Evolutionary conservation across 768 basidiomycete species (phyloP), one percentile per base, ranked within the genome.

Genomic region (Pisolithus microcarpus): DNA sequence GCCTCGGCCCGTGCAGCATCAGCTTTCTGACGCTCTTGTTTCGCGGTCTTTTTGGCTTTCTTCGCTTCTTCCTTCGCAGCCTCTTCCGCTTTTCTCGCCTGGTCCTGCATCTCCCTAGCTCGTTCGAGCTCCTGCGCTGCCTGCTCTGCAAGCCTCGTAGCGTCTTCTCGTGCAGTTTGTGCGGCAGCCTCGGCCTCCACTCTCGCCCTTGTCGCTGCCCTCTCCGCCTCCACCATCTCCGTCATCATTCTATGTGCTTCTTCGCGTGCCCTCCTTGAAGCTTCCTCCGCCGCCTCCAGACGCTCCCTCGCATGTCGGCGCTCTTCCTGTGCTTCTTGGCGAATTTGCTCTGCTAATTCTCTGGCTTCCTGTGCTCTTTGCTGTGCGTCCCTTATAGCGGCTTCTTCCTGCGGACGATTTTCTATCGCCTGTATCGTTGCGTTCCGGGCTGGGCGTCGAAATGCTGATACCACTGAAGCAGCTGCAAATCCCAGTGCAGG

Each of bases 121-220:
- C n/a, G 34, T 24, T 58, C 21, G 1, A 56, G 53, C 0, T 56
- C 57, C 18, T 19, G 44, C 7, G 52, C 54, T 1, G 48, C 56
- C 15, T 58, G 21, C 9, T 3, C 19, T 5, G 28, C 37, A 7
- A 50, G 39, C 19, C 37, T 16, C 13, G 46, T 5, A 1, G 47
- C 45, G 28, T 52, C 46, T 15, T 3, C 39, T 19, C 39, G 39
- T 6, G 39, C 18, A 6, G 10, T 10, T 9, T 8, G 18, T 8
- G n/a, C n/a, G 7, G 39, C 39, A 18, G 39, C 39, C 39, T 40
- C 39, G 18, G 39, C 39, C 39, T 40, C 39, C 5, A 37, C 52
- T 28, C 15, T 39, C 2, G 60, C 52, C 3, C 38, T 43, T 24
- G 9, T 45, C 6, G 38, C 61, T 1, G 44, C n/a, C 4, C 43